These are phyloP conservation scores for Stephanocyclus meneghinianus DNA, from an alignment of 352 stramenopile genomes.

Conservation along the genomic window DNA sequence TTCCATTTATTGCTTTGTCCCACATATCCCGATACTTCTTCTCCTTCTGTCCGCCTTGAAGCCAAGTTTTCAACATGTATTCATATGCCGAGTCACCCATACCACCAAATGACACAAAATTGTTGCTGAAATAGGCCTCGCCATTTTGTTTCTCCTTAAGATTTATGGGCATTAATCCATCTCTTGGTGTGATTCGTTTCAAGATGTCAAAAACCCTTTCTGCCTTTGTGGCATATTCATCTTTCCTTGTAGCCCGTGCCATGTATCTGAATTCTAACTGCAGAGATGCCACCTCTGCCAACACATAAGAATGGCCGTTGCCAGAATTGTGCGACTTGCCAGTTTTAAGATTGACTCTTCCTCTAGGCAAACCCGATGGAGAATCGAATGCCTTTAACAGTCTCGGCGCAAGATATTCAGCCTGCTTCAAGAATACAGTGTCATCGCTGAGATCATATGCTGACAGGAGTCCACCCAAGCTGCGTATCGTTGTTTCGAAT, in stretches of 20 bases:
- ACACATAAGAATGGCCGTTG: constrained; percentile 18
- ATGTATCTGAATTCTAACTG: constrained; percentile 85
- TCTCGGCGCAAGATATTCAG: constrained; percentile 88
- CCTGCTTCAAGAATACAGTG: constrained; percentile 89
- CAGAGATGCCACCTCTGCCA: constrained; percentile 49
- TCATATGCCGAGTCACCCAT: constrained; percentile 94
- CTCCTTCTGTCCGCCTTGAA: constrained; percentile 84
- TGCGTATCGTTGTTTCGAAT: constrained; percentile 99
- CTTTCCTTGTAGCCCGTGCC: constrained; percentile 59
- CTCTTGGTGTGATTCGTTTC: constrained; percentile 31
- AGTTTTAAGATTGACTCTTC: constrained; percentile 84
- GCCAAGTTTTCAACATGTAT: constrained; percentile 93
- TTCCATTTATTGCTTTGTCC: constrained; percentile 88
- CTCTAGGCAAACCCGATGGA: constrained; percentile 88
- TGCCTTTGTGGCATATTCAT: constrained; percentile 70
- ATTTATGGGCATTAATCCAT: constrained; percentile 80
- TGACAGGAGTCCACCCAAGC: constrained; percentile 93
- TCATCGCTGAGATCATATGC: constrained; percentile 87
- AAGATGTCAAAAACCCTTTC: constrained; percentile 78
- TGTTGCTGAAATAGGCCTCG: constrained; percentile 18
- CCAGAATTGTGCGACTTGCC: constrained; percentile 67
- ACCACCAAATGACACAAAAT: constrained; percentile 86
- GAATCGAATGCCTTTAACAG: constrained; percentile 90
- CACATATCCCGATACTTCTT: constrained; percentile 83
- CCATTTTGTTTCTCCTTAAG: constrained; percentile 18